Evolutionary conservation across 75 land plant genomes (phyloP), one percentile per base, ranked within the genome.

Genomic region (Chamaecyparis obtusa): DNA sequence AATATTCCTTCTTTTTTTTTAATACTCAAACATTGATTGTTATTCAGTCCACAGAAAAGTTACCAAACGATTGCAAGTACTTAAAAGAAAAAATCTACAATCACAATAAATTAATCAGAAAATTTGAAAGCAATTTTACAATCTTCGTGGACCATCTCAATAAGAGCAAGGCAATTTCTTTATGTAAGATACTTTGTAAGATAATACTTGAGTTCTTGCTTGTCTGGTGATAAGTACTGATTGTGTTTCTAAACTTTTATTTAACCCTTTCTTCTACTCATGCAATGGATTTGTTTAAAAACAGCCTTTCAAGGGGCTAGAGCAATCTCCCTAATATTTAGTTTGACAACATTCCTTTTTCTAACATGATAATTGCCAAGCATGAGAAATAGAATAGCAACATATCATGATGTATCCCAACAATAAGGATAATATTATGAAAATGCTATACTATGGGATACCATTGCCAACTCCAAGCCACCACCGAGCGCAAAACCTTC

Each of bases 401-500:
- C 46, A 24, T 44, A 44, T 44, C 6, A 5, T 44, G 46, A 44
- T 44, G 46, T 44, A 39, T 19, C 27, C 48, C 37, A 79, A 79
- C 46, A 79, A 79, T 41, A 79, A 79, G 15, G 37, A 79, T 79
- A 79, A 32, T 75, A 75, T 36, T 15, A 10, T 75, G 14, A 41
- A 79, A 79, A 79, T 79, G 9, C 46, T 41, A 41, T 14, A 41
- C 9, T 79, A 79, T 79, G 82, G 11, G 27, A 79, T 89, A 91
- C 92, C 92, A 91, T 91, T 77, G 92, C 92, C 49, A 91, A 75
- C 85, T 91, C 92, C 84, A 91, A 84, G 69, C 92, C 92, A 44
- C 92, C 92, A 78, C 92, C 92, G 46, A 91, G 91, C 1, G 92
- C 92, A 90, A 91, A 90, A 8, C 87, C 87, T 87, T 90, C 89